Conservation (phyloP, 2,329 filamentous ascomycete species). For the Immersiporthe knoxdaviesiana region DNA sequence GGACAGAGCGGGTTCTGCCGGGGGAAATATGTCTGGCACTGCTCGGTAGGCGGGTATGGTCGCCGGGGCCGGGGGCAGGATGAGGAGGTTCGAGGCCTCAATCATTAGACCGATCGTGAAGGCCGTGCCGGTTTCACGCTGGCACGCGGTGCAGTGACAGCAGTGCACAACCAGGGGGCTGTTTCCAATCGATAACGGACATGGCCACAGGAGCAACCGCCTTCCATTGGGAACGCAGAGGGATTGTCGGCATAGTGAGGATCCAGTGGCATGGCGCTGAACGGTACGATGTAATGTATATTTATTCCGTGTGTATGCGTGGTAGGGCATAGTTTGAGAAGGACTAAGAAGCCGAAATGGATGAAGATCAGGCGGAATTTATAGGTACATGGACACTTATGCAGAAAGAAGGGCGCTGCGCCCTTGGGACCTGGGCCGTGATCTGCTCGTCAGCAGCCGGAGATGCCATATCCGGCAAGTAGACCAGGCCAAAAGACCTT, state of each 20-base stretch:
- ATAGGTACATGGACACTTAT: not conserved
- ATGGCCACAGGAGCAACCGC: slow-evolving; percentile 70
- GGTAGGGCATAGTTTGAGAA: not conserved
- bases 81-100: slow-evolving; percentile 42
- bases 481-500: slow-evolving; percentile 14
- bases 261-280: not conserved
- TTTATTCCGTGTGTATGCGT: not conserved
- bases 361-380: not conserved
- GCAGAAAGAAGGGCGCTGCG: not conserved
- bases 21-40: slow-evolving; percentile 16
- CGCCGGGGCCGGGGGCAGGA: slow-evolving; percentile 37
- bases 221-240: slow-evolving; percentile 34
- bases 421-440: not conserved
- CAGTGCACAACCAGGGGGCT: slow-evolving; percentile 51
- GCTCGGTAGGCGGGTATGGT: slow-evolving; percentile 29
- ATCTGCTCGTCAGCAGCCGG: not conserved
- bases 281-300: not conserved
- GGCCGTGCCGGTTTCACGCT: slow-evolving; percentile 47
- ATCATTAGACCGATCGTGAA: slow-evolving; percentile 47
- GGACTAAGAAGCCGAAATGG: not conserved
- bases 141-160: slow-evolving; percentile 53
- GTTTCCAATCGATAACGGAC: slow-evolving; percentile 68
- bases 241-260: slow-evolving; percentile 28
- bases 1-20: slow-evolving; percentile 20
- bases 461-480: slow-evolving; percentile 6